These are phyloP conservation scores for Tulasnella sp. DNA, from an alignment of 768 basidiomycete species.

Conservation along the genomic window DNA sequence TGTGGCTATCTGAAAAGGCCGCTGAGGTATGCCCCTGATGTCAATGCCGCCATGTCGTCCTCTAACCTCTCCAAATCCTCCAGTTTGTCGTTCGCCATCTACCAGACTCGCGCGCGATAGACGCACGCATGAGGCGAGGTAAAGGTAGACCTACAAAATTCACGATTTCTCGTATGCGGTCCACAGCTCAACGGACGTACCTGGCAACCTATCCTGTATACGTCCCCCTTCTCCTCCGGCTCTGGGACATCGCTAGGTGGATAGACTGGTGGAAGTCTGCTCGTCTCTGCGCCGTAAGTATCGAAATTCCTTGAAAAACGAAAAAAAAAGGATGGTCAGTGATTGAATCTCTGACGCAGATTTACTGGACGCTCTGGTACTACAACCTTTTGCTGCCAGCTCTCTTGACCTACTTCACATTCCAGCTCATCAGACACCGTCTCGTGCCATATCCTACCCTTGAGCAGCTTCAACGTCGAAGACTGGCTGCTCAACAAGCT, in stretches of 20 bases:
- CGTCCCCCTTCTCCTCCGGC: constrained; percentile 30
- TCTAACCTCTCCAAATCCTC: background rate
- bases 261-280: constrained; percentile 36
- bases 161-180: constrained; percentile 39
- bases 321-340: background rate
- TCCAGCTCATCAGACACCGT: constrained; percentile 36
- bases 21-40: constrained; percentile 16
- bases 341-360: constrained; percentile 26
- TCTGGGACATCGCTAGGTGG: constrained; percentile 43
- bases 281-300: constrained; percentile 39
- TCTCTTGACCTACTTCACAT: constrained; percentile 36
- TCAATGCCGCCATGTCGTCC: too few species aligned
- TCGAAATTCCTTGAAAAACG: background rate
- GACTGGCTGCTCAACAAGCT: constrained; percentile 37
- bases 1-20: constrained; percentile 22
- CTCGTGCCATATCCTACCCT: constrained; percentile 44
- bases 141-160: constrained; percentile 32
- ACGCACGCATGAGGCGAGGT: constrained; percentile 9
- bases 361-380: constrained; percentile 55
- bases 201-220: constrained; percentile 41
- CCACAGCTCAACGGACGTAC: constrained; percentile 43
- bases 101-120: constrained; percentile 29
- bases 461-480: constrained; percentile 40
- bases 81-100: constrained; percentile 38
- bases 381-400: constrained; percentile 42